Evolutionary conservation across 2,329 filamentous ascomycete species (phyloP).

Genomic region (Aspergillus sp.): DNA sequence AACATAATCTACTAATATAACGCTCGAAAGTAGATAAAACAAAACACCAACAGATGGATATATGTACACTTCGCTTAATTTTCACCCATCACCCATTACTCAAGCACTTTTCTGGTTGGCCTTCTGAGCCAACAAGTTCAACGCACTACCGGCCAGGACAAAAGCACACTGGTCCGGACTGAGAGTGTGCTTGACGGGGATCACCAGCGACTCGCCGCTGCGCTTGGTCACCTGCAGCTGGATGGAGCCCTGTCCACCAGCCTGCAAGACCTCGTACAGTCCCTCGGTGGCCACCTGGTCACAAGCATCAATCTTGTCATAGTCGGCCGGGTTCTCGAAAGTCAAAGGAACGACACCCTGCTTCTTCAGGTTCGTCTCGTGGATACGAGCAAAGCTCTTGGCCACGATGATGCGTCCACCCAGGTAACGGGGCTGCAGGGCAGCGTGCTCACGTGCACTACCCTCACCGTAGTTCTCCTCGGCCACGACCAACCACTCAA

Average conservation of each 20-base stretch:
- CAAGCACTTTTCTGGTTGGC: constrained; percentile 4
- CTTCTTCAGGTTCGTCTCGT: constrained; percentile 96
- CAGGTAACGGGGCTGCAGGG: constrained; percentile 86
- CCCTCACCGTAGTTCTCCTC: constrained; percentile 98
- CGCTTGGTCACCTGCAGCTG: constrained; percentile 25
- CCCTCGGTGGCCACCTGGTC: constrained; percentile 83
- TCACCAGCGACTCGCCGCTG: constrained; percentile 63
- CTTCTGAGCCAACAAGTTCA: constrained; percentile 76
- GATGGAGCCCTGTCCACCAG: constrained; percentile 25
- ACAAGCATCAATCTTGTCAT: constrained; percentile 77
- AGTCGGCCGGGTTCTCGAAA: constrained; percentile 84
- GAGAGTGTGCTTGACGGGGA: constrained; percentile 84
- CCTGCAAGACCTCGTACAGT: constrained; percentile 73
- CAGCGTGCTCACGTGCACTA: constrained; percentile 84
- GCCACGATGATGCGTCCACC: constrained; percentile 80
- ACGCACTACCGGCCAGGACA: constrained; percentile 86
- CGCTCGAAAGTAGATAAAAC: not conserved
- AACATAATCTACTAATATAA: not conserved
- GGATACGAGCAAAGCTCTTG: constrained; percentile 88
- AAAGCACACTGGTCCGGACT: constrained; percentile 89
- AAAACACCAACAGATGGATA: not conserved
- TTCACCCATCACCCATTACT: not conserved
- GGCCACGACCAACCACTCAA: constrained; percentile 89
- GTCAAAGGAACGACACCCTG: constrained; percentile 95
- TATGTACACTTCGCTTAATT: constrained; percentile 2